A percentile compares a stretch with the other conserved stretches of the same genome.
Evolutionary conservation across 768 basidiomycete genomes (phyloP).

Genomic region (Hygrophorus russula): DNA sequence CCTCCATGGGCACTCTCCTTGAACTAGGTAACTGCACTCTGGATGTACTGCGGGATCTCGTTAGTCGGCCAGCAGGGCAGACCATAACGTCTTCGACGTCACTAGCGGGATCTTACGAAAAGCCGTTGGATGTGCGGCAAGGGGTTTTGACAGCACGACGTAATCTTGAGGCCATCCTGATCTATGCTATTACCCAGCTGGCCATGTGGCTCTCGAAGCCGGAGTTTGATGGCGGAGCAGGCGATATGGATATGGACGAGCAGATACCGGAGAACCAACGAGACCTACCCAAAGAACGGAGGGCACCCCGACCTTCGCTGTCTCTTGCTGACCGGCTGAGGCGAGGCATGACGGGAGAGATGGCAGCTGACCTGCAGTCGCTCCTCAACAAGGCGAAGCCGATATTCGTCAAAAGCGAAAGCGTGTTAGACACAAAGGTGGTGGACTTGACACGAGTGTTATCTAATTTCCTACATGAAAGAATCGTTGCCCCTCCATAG

Average conservation of each 20-base stretch:
- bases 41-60: conserved; percentile 61
- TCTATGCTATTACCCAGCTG: conserved; percentile 69
- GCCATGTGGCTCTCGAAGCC: conserved; percentile 70
- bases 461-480: conserved; percentile 52
- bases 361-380: conserved; percentile 60
- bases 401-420: conserved; percentile 48
- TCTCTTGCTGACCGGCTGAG: conserved; percentile 55
- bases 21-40: conserved; percentile 72
- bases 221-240: conserved; percentile 43
- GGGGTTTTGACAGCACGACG: conserved; percentile 47
- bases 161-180: conserved; percentile 54
- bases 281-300: conserved; percentile 20
- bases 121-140: conserved; percentile 40
- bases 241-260: conserved; percentile 30
- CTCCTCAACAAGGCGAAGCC: conserved; percentile 56
- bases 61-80: conserved; percentile 49
- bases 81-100: conserved; percentile 28
- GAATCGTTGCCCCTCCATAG: conserved; percentile 33
- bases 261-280: conserved; percentile 10
- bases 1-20: conserved; percentile 79
- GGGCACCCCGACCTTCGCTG: conserved; percentile 32
- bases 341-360: conserved; percentile 72
- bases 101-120: conserved; percentile 17
- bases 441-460: conserved; percentile 54
- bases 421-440: conserved; percentile 29